Percentiles rank a stretch among this genome's conserved stretches.
Conservation (phyloP, 192 early-diverging fungal genomes). For the Dispira simplex region DNA sequence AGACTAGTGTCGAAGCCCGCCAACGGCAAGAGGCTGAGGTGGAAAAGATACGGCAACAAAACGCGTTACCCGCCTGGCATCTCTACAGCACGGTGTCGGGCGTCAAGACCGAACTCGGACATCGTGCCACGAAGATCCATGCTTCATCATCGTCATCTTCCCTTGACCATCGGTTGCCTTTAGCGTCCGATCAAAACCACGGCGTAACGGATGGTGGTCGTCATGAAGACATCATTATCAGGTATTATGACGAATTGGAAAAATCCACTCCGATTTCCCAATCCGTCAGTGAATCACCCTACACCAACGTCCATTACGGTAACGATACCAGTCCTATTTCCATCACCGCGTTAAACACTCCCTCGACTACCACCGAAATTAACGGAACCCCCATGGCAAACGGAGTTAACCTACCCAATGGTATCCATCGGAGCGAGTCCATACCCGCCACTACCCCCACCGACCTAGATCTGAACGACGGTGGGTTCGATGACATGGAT, state of each 20-base stretch:
- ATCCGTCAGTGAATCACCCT: too few species aligned
- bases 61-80: slow-evolving; percentile 67
- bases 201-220: neutral
- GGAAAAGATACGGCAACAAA: slow-evolving; percentile 51
- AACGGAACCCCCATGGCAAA: neutral
- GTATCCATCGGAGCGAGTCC: neutral
- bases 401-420: neutral
- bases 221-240: neutral
- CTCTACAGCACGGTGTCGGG: slow-evolving; percentile 21
- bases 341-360: too few species aligned
- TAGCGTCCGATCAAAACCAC: too few species aligned
- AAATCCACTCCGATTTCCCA: neutral
- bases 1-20: slow-evolving; percentile 39
- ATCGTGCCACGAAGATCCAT: neutral
- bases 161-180: neutral
- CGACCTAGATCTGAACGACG: neutral
- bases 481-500: neutral
- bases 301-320: too few species aligned
- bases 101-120: neutral
- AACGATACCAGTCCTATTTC: too few species aligned
- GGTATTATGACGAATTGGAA: neutral
- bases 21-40: slow-evolving; percentile 44
- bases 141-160: neutral
- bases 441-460: neutral
- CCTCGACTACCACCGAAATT: neutral